These are phyloP conservation scores for Penicillium canariense DNA, from an alignment of 495 filamentous ascomycete species.

Conservation along the genomic window DNA sequence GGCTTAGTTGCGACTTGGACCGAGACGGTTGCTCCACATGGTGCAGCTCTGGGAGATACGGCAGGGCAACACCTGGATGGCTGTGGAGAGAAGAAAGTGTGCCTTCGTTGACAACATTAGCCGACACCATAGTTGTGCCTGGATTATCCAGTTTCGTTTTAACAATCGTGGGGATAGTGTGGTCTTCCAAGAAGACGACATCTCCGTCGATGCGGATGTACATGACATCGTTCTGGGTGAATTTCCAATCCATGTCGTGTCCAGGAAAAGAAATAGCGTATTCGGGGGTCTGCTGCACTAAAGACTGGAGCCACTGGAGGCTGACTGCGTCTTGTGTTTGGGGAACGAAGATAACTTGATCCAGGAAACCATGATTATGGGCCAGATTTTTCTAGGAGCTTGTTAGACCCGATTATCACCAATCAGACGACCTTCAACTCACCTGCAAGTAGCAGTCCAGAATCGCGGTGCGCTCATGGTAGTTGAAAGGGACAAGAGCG, in stretches of 20 bases:
- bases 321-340: slow-evolving; percentile 46
- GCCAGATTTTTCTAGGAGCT: slow-evolving; percentile 45
- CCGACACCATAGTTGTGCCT: slow-evolving; percentile 47
- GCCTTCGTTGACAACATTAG: slow-evolving; percentile 51
- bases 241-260: slow-evolving; percentile 19
- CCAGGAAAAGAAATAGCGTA: slow-evolving; percentile 27
- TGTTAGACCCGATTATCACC: slow-evolving; percentile 4
- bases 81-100: slow-evolving; percentile 35
- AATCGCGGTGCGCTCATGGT: slow-evolving; percentile 44
- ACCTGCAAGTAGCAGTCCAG: slow-evolving; percentile 54
- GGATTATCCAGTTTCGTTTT: slow-evolving; percentile 51
- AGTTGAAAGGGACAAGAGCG: slow-evolving; percentile 50
- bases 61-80: slow-evolving; percentile 33
- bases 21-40: slow-evolving; percentile 16
- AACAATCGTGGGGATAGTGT: slow-evolving; percentile 51
- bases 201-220: slow-evolving; percentile 59
- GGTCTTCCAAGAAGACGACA: slow-evolving; percentile 52
- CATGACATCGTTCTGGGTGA: slow-evolving; percentile 31
- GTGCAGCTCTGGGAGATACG: slow-evolving; percentile 37
- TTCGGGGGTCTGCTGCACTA: slow-evolving; percentile 25
- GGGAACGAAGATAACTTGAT: slow-evolving; percentile 53
- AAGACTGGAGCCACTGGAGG: slow-evolving; percentile 42
- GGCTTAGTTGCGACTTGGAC: slow-evolving; percentile 10
- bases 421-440: neutral
- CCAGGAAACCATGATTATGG: slow-evolving; percentile 50